phyloP scores from a whole-genome alignment of 306 rosid genomes.

The Alnus rubra region DNA sequence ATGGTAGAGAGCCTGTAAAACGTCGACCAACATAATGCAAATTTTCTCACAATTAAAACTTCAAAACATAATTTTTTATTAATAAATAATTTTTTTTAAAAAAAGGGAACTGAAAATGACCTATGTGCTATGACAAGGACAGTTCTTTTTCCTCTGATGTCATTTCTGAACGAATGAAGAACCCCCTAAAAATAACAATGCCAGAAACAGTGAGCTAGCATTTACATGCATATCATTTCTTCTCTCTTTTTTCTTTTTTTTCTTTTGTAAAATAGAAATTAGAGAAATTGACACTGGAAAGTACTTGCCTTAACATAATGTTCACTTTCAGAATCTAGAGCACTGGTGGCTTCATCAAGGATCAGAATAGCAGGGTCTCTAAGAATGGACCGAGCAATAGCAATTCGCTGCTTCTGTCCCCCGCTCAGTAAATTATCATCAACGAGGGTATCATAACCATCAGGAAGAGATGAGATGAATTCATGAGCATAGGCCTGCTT shows the following conservation, averaged over 20 bases:
- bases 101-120: conserved; percentile 11
- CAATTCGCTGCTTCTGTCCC: conserved; percentile 59
- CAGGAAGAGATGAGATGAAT: conserved; percentile 47
- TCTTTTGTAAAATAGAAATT: background rate
- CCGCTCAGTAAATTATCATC: conserved; percentile 49
- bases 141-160: conserved; percentile 34
- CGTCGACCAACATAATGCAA: background rate
- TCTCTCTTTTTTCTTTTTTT: background rate
- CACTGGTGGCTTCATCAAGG: conserved; percentile 60
- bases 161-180: conserved; percentile 31
- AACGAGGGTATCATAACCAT: conserved; percentile 48
- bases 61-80: background rate
- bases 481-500: conserved; percentile 44
- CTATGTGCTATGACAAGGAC: conserved; percentile 47
- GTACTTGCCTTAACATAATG: conserved; percentile 36
- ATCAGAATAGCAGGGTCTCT: conserved; percentile 50
- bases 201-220: background rate
- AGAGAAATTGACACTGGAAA: conserved; percentile 2
- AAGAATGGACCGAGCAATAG: conserved; percentile 53
- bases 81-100: no score
- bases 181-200: conserved; percentile 29
- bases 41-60: background rate
- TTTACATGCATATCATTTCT: background rate
- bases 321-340: conserved; percentile 49
- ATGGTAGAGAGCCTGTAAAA: conserved; percentile 46